A percentile compares a stretch with the other conserved stretches of the same genome.
Conservation (phyloP, 176 grass and related monocot genomes). For the Cenchrus purpureus region DNA sequence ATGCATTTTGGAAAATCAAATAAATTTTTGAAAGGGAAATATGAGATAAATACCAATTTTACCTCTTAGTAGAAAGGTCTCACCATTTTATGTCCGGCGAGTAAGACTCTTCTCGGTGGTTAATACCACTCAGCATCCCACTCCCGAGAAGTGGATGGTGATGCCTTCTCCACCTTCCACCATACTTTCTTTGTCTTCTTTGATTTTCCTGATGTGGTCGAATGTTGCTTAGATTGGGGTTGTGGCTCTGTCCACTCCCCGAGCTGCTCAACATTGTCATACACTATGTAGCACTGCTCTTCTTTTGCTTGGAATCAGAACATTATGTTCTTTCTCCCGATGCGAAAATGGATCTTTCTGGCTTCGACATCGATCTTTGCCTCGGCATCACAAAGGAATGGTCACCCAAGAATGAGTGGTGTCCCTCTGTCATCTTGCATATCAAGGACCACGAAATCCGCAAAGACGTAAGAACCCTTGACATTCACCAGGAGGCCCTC, state of each 20-base stretch:
- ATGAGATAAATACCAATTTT: no score
- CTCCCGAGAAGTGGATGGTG: no score
- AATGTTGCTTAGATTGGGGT: no score
- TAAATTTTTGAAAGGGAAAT: no score
- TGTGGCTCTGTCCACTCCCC: no score
- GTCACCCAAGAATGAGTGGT: not conserved
- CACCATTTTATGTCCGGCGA: no score
- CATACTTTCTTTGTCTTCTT: not conserved
- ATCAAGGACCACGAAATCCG: not conserved
- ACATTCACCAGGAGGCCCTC: no score
- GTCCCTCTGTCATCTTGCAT: not conserved
- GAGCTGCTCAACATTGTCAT: not conserved
- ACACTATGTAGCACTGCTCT: not conserved
- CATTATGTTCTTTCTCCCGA: not conserved
- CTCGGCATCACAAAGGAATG: not conserved
- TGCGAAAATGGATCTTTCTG: not conserved
- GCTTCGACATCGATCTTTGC: not conserved
- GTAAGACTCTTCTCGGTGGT: no score
- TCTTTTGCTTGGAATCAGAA: not conserved
- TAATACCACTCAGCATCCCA: no score
- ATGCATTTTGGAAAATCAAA: no score
- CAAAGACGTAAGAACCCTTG: not conserved
- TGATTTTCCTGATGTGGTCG: not conserved
- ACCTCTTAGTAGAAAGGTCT: no score
- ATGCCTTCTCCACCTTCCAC: no score